These are phyloP conservation scores for Mycena polygramma DNA, from an alignment of 768 basidiomycete genomes.

Conservation along the genomic window DNA sequence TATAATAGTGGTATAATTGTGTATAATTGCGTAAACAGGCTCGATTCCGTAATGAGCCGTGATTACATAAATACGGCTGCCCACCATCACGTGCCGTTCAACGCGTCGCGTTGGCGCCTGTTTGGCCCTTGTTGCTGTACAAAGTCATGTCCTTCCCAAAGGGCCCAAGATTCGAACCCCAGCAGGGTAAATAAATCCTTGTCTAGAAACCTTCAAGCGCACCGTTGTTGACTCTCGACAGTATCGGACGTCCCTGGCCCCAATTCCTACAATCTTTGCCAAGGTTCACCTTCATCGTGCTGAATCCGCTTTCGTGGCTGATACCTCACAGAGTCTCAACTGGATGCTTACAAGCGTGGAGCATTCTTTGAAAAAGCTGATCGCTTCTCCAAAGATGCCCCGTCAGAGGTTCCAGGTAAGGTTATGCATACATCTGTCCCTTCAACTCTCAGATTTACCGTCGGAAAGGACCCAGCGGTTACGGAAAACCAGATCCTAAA, in stretches of 20 bases:
- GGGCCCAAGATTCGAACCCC: slow-evolving; percentile 60
- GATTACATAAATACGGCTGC: background rate
- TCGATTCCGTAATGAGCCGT: too few species aligned
- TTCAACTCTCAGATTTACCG: slow-evolving; percentile 2
- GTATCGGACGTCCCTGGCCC: slow-evolving; percentile 68
- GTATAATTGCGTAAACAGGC: too few species aligned
- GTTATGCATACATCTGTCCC: background rate
- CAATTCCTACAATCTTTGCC: slow-evolving; percentile 58
- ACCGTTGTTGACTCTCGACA: slow-evolving; percentile 36
- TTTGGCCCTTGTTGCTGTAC: slow-evolving; percentile 5
- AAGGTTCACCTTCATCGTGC: slow-evolving; percentile 46
- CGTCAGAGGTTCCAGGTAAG: slow-evolving; percentile 58
- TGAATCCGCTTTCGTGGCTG: background rate
- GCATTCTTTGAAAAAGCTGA: slow-evolving; percentile 71
- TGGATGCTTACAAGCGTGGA: slow-evolving; percentile 68
- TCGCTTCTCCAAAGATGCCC: slow-evolving; percentile 62
- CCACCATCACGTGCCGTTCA: slow-evolving; percentile 11
- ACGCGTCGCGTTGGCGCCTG: slow-evolving; percentile 5
- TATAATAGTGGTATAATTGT: too few species aligned
- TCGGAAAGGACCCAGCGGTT: slow-evolving; percentile 51
- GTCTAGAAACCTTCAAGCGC: too few species aligned
- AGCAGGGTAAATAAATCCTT: slow-evolving; percentile 47
- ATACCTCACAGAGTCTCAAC: slow-evolving; percentile 52
- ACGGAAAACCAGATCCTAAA: slow-evolving; percentile 44
- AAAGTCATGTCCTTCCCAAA: slow-evolving; percentile 54